Evolutionary conservation across 257 asterid species (phyloP).

Genomic region (Linderniella brevidens): DNA sequence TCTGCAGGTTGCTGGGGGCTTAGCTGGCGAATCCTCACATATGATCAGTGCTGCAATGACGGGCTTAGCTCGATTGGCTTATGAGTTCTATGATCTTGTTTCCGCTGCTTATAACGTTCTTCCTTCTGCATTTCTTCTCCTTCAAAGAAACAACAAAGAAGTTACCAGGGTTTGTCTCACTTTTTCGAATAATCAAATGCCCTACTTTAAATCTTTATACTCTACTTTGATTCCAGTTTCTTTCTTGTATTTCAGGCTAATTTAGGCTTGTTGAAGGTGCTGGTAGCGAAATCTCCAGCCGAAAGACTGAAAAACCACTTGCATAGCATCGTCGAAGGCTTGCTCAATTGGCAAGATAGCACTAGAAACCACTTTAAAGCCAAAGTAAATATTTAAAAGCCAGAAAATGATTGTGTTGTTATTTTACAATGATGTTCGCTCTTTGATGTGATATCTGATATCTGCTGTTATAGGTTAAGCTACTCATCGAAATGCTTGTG

Average conservation of each 20-base stretch:
- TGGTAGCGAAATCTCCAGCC: conserved; percentile 75
- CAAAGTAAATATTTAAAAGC: conserved; percentile 29
- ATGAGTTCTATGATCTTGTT: conserved; percentile 81
- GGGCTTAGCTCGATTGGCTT: conserved; percentile 95
- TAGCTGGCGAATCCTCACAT: conserved; percentile 86
- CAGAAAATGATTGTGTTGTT: too few species aligned
- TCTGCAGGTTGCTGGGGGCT: conserved; percentile 76
- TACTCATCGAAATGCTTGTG: conserved; percentile 87
- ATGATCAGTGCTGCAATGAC: conserved; percentile 90
- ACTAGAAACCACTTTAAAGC: conserved; percentile 84
- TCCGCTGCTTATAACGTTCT: conserved; percentile 57
- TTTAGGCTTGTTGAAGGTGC: conserved; percentile 80
- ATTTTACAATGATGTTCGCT: too few species aligned
- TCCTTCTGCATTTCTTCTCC: conserved; percentile 75
- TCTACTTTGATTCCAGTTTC: conserved; percentile 7
- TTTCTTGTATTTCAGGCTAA: conserved; percentile 43
- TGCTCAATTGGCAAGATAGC: conserved; percentile 67
- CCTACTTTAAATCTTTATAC: conserved; percentile 1
- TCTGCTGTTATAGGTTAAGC: conserved; percentile 41
- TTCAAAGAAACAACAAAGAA: conserved; percentile 74
- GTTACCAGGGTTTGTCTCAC: conserved; percentile 43
- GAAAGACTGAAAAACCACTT: conserved; percentile 64
- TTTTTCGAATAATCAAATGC: neutral
- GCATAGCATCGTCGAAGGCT: conserved; percentile 61
- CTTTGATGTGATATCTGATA: neutral